Base-by-base conservation (phyloP, 2,329 filamentous ascomycete genomes). In the Grosmannia huntii region DNA sequence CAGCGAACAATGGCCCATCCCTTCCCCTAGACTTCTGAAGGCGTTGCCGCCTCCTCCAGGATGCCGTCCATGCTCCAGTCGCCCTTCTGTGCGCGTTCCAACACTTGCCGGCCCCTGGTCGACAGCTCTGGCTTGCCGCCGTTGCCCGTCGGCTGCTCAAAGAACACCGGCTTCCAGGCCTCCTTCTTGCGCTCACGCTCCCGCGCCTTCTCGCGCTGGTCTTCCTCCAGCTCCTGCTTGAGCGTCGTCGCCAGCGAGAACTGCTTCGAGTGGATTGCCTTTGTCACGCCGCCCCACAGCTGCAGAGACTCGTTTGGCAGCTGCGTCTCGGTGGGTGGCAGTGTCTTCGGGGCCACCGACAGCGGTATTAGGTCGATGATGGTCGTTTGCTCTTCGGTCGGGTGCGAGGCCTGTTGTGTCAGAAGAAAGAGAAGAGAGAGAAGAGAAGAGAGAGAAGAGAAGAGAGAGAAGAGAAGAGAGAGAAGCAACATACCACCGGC, bases 211-310 rank as follows among this genome's bases (percentile, higher is more conserved):
- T 88, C 82, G 36, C 94, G 80, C 73, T 99, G 94, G 50, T 79
- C 78, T 70, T 99, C 94, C 71, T 99, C 94, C 12, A 99, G 82
- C 66, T 95, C 90, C 60, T 90, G 83, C 75, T 99, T 99, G 62
- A 94, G 75, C 23, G 81, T 83, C 25, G 94, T 99, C 9, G 94
- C 94, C 63, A 87, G 84, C 49, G 80, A 81, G 71, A 84, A 99
- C 68, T 95, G 89, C 72, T 91, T 95, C 61, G 83, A 75, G 25
- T 82, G 71, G 67, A 99, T 97, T 41, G 91, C 90, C 56, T 88
- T 79, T 21, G 94, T 97, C 51, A 99, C 92, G 27, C 82, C 82
- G 38, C 83, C 80, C 94, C 94, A 99, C 68, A 96, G 87, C 59
- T 82, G 84, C 63, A 94, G 81, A 2, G 89, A 95, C 73, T 99